Base-by-base conservation (phyloP, 495 filamentous ascomycete species). In the Xanthoparmelia taractica region DNA sequence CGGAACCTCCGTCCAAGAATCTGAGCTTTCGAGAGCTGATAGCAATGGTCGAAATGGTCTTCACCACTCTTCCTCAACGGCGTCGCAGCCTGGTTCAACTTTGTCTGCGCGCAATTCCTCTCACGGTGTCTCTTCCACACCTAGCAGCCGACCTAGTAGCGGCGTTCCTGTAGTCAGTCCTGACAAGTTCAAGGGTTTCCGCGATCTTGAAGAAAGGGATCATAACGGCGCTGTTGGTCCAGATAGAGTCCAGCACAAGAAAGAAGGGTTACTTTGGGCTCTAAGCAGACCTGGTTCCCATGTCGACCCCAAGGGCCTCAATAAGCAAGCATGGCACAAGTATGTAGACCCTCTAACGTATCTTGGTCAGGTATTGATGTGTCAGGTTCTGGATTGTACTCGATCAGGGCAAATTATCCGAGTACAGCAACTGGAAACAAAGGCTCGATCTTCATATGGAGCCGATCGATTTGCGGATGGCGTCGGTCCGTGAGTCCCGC, bases 391-490 rank as follows among this genome's bases (percentile, higher is more conserved):
- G 94, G 94, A 93, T 99, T 66, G 95, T 97, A 2, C 81, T 97
- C 20, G 94, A 97, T 71, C 92, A 94, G 74, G 94, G 94, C 6
- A 95, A 92, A 72, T 77, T 99, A 36, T 96, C 94, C 2, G 94
- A 99, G 70, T 97, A 99, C 74, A 95, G 91, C 70, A 97, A 99
- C 74, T 99, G 94, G 94, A 99, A 99, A 75, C 90, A 97, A 71
- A 90, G 87, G 73, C 82, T 97, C 55, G 95, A 97, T 73, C 79
- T 97, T 40, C 94, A 99, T 72, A 97, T 96, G 85, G 94, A 99
- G 11, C 94, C 94, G 4, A 99, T 99, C 65, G 95, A 99, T 73
- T 79, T 99, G 47, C 88, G 92, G 34, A 91, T 97, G 83, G 94
- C 95, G 25, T 97, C 95, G 8, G 95, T 99, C 13, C 86, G 94